Conservation (phyloP, 345 rosid genomes). For the Kandelia obovata region DNA sequence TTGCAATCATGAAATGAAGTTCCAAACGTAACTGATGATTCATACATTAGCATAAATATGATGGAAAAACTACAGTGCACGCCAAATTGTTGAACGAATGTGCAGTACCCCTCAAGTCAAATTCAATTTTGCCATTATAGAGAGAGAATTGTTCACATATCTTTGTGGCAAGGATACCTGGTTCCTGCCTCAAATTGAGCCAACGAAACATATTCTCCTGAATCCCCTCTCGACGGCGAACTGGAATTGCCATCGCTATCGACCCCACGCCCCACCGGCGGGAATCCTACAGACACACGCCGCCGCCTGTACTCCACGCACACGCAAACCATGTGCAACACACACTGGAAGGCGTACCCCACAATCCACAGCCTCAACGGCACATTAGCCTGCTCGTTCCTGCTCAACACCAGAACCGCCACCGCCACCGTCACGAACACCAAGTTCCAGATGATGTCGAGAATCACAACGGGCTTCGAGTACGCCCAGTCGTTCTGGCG, state of each 20-base stretch:
- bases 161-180: slow-evolving; percentile 38
- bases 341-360: slow-evolving; percentile 81
- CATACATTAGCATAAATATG: neutral
- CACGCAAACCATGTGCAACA: slow-evolving; percentile 83
- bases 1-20: neutral
- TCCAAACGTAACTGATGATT: neutral
- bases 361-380: slow-evolving; percentile 82
- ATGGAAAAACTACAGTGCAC: slow-evolving; percentile 19
- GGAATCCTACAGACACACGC: slow-evolving; percentile 33
- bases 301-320: slow-evolving; percentile 74
- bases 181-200: slow-evolving; percentile 55
- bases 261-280: slow-evolving; percentile 24
- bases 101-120: no score
- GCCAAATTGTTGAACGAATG: no score
- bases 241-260: slow-evolving; percentile 47
- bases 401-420: slow-evolving; percentile 56
- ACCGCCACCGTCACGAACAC: slow-evolving; percentile 74
- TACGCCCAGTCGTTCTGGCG: slow-evolving; percentile 99
- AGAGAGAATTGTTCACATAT: no score
- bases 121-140: no score
- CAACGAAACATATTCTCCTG: slow-evolving; percentile 58
- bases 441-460: slow-evolving; percentile 80
- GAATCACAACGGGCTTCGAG: slow-evolving; percentile 84
- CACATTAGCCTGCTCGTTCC: slow-evolving; percentile 59
- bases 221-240: slow-evolving; percentile 44